Evolutionary conservation across 371 early-diverging fungal genomes (phyloP).

Genomic region (Apophysomyces trapeziformis): DNA sequence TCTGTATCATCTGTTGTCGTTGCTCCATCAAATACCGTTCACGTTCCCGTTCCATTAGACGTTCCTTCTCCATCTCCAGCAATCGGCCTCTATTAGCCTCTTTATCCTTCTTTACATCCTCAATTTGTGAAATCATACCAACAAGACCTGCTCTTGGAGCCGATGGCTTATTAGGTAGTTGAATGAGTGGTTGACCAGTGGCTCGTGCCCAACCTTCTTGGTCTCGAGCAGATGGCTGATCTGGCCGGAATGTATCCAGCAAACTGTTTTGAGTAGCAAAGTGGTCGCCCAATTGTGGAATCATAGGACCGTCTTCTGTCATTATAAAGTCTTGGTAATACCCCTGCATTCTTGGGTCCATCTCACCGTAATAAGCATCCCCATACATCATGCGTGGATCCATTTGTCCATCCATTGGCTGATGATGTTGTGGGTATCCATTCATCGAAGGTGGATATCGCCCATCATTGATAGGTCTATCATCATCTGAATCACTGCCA

Average conservation of each 20-base stretch:
- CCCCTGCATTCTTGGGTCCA: conserved; percentile 17
- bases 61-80: conserved; percentile 29
- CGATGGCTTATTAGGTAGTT: conserved; percentile 31
- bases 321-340: conserved; percentile 18
- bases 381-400: conserved; percentile 26
- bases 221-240: conserved; percentile 43
- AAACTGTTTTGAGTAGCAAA: conserved; percentile 37
- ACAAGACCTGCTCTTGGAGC: conserved; percentile 38
- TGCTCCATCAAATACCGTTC: conserved; percentile 29
- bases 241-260: conserved; percentile 33
- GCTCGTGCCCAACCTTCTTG: conserved; percentile 47
- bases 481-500: neutral
- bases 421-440: conserved; percentile 21
- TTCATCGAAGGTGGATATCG: neutral
- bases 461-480: conserved; percentile 3
- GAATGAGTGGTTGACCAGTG: conserved; percentile 38
- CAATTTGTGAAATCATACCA: conserved; percentile 43
- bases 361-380: conserved; percentile 6
- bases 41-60: conserved; percentile 43
- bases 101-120: conserved; percentile 36
- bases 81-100: conserved; percentile 17
- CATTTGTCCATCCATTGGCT: conserved; percentile 10
- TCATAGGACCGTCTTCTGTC: conserved; percentile 36
- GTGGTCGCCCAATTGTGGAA: conserved; percentile 31
- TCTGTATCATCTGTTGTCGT: conserved; percentile 40